Base-by-base conservation (phyloP, 192 early-diverging fungal genomes). In the Coemansia nantahalensis region DNA sequence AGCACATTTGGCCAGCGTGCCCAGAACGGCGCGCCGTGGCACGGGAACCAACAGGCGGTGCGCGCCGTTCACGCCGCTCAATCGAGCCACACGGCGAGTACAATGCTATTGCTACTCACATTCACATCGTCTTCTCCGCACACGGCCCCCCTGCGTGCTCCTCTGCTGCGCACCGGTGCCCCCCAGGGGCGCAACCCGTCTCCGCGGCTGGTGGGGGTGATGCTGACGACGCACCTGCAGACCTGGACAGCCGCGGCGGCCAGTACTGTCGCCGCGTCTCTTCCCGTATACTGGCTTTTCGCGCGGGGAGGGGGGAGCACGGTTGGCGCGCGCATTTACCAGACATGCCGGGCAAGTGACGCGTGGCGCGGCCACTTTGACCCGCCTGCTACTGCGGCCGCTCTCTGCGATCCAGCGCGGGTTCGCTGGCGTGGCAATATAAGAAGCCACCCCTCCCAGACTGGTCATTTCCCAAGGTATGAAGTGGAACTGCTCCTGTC, bases 11-110 rank as follows among this genome's bases (percentile, higher is more conserved):
- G 26, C n/a, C n/a, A n/a, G n/a, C n/a, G n/a, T n/a, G n/a, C n/a
- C n/a, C n/a, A n/a, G n/a, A n/a, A n/a, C n/a, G n/a, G 7, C 7
- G 26, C 5, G 31, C 8, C 31, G 31, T 9, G 31, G 31, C 8
- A 32, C 5, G 31, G 31, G 31, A 32, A 9, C 8, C 8, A 9
- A 11, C 5, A 11, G 5, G 8, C 5, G 4, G 31, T 9, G 5
- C 31, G 10, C 31, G 5, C 8, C 31, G 40, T 31, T 46, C 60
- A 44, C 4, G 26, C 47, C 54, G 18, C 26, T 62, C 60, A 62
- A 55, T 62, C 9, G 51, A 55, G 60, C 60, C 60, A 62, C 52
- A 26, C 51, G 39, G 37, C 31, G 39, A 37, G 6, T 23, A 52
- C 45, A 41, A 45, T 55, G 39, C 13, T 42, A 39, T 32, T 39